Conservation (phyloP, 768 basidiomycete genomes). For the Termitomyces sp. region DNA sequence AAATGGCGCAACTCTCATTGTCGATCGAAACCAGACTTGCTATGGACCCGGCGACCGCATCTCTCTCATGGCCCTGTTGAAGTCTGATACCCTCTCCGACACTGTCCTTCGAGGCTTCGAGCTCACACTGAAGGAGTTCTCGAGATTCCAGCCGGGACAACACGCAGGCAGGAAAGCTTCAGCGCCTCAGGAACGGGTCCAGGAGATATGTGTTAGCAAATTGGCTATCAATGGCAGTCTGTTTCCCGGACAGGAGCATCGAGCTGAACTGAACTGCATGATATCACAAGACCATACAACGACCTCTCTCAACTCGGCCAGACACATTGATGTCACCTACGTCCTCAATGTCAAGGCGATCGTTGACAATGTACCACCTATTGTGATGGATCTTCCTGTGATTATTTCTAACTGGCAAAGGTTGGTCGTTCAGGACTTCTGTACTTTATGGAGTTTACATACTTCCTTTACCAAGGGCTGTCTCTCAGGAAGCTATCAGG, state of each 20-base stretch:
- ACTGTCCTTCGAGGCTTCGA: constrained; percentile 82
- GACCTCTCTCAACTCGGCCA: constrained; percentile 75
- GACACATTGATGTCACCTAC: constrained; percentile 86
- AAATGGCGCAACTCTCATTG: constrained; percentile 71
- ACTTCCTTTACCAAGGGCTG: constrained; percentile 40
- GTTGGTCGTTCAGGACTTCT: constrained; percentile 33
- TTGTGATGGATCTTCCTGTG: constrained; percentile 73
- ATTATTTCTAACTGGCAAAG: constrained; percentile 86
- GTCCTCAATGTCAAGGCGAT: constrained; percentile 73
- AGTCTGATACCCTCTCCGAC: constrained; percentile 64
- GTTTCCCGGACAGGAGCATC: constrained; percentile 67
- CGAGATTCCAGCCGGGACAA: constrained; percentile 66
- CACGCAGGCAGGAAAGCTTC: constrained; percentile 51
- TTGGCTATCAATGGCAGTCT: constrained; percentile 70
- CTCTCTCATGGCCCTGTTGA: constrained; percentile 64
- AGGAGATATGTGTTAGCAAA: constrained; percentile 66
- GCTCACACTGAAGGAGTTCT: constrained; percentile 73
- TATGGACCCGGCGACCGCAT: constrained; percentile 87
- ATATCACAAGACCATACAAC: constrained; percentile 75
- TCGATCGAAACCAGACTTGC: constrained; percentile 74
- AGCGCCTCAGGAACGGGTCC: constrained; percentile 51
- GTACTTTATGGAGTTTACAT: constrained; percentile 1
- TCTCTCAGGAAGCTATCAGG: constrained; percentile 70
- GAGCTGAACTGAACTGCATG: constrained; percentile 67
- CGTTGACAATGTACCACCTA: constrained; percentile 60